phyloP scores from a whole-genome alignment of 306 rosid genomes.

The Cyclanthera cordifolia region DNA sequence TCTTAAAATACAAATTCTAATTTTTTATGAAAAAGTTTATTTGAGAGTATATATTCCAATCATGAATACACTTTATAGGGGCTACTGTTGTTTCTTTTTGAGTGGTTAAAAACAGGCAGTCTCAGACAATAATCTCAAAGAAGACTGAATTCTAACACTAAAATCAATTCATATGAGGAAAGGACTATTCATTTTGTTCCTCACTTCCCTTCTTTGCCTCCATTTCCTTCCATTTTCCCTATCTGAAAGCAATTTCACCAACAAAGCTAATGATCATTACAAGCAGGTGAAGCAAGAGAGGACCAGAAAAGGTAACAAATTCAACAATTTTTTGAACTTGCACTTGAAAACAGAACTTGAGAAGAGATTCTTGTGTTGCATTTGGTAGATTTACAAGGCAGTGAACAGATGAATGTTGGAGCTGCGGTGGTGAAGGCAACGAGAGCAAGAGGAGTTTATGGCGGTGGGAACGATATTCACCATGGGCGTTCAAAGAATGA shows the following conservation, averaged over 20 bases:
- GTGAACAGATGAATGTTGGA: background rate
- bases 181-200: background rate
- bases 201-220: background rate
- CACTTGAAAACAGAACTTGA: background rate
- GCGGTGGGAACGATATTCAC: background rate
- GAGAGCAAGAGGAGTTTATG: conserved; percentile 3
- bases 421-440: background rate
- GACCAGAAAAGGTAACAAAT: background rate
- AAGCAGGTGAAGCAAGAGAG: conserved; percentile 4
- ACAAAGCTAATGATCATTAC: background rate
- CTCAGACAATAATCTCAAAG: background rate
- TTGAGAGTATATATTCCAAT: conserved; percentile 10
- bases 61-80: background rate
- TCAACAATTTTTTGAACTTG: background rate
- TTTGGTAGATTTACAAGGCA: background rate
- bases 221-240: background rate
- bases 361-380: background rate
- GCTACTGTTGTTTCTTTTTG: background rate
- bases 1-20: too few species aligned
- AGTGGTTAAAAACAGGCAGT: background rate
- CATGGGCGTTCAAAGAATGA: background rate
- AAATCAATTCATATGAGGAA: background rate
- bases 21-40: background rate
- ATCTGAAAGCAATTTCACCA: background rate
- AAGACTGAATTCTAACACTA: background rate